Percentiles rank a stretch among this genome's conserved stretches.
These are phyloP conservation scores for Mallotus japonicus DNA, from an alignment of 441 rosid species.

Conservation along the genomic window DNA sequence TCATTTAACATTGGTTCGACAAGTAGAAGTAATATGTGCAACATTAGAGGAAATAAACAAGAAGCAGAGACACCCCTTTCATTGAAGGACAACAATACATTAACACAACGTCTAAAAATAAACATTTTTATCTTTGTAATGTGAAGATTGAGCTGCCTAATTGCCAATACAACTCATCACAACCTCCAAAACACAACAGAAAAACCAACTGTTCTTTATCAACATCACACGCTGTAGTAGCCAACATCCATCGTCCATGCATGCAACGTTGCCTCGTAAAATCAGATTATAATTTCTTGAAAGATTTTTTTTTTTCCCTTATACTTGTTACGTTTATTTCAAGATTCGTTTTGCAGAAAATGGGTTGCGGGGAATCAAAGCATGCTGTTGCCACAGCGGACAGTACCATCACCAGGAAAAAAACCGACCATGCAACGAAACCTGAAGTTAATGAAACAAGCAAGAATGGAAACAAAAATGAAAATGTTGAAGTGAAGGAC, in stretches of 20 bases:
- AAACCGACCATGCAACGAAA: slow-evolving; percentile 5
- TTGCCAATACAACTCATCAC: not conserved
- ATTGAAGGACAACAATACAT: not conserved
- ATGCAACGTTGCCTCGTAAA: not conserved
- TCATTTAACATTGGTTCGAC: too few species aligned
- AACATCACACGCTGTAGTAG: not conserved
- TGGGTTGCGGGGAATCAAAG: slow-evolving; percentile 81
- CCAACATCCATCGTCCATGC: slow-evolving; percentile 4
- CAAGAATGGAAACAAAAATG: not conserved
- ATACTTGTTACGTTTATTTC: not conserved
- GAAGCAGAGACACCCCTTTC: not conserved
- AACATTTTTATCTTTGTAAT: too few species aligned
- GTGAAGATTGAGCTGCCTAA: slow-evolving; percentile 10
- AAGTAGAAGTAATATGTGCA: too few species aligned
- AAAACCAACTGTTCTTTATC: slow-evolving; percentile 25
- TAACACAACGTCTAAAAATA: slow-evolving; percentile 22
- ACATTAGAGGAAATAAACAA: not conserved
- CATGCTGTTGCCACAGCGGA: slow-evolving; percentile 56
- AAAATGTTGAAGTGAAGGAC: slow-evolving; percentile 10
- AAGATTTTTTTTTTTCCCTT: not conserved
- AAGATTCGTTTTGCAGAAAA: slow-evolving; percentile 10
- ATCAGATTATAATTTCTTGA: slow-evolving; percentile 1
- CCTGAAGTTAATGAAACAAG: slow-evolving; percentile 7
- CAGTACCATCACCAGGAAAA: slow-evolving; percentile 31
- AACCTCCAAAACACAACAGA: slow-evolving; percentile 31